A percentile compares a stretch with the other conserved stretches of the same genome.
These are phyloP conservation scores for Thielaviopsis cerberus DNA, from an alignment of 2,329 filamentous ascomycete genomes.

Conservation along the genomic window DNA sequence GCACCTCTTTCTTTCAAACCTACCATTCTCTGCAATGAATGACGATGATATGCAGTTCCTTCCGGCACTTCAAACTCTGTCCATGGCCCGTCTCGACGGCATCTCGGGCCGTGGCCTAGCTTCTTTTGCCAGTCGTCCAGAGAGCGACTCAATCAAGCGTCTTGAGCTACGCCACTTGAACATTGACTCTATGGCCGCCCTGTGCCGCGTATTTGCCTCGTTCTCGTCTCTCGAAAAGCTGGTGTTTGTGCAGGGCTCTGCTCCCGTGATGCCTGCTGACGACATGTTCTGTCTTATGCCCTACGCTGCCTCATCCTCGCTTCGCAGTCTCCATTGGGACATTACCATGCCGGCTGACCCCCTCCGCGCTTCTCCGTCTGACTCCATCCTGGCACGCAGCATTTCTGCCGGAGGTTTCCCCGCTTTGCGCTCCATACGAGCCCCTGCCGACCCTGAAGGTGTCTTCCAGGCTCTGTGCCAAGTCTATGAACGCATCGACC, in stretches of 20 bases:
- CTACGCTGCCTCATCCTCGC: slow-evolving; percentile 37
- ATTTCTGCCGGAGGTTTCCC: slow-evolving; percentile 47
- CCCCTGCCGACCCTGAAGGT: slow-evolving; percentile 52
- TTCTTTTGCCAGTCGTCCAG: slow-evolving; percentile 32
- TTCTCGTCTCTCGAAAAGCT: slow-evolving; percentile 31
- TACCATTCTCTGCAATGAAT: slow-evolving; percentile 37
- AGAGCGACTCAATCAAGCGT: slow-evolving; percentile 26
- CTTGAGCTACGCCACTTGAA: slow-evolving; percentile 38
- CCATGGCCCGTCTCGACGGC: slow-evolving; percentile 36
- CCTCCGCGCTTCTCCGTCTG: slow-evolving; percentile 26
- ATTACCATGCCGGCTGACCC: slow-evolving; percentile 32
- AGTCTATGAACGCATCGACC: slow-evolving; percentile 36
- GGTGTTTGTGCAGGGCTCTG: slow-evolving; percentile 33
- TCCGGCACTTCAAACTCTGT: slow-evolving; percentile 34
- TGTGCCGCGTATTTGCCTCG: slow-evolving; percentile 41
- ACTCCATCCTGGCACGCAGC: slow-evolving; percentile 43
- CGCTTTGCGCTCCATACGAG: slow-evolving; percentile 36
- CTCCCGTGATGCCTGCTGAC: slow-evolving; percentile 36
- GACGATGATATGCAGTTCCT: slow-evolving; percentile 36
- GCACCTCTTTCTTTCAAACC: slow-evolving; percentile 38
- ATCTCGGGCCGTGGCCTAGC: slow-evolving; percentile 38
- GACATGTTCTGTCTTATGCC: slow-evolving; percentile 43
- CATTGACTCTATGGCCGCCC: slow-evolving; percentile 34
- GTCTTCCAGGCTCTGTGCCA: slow-evolving; percentile 50
- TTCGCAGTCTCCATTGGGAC: slow-evolving; percentile 44